Base-by-base conservation (phyloP, 1,139 yeast genomes). In the Candida sanyaensis region DNA sequence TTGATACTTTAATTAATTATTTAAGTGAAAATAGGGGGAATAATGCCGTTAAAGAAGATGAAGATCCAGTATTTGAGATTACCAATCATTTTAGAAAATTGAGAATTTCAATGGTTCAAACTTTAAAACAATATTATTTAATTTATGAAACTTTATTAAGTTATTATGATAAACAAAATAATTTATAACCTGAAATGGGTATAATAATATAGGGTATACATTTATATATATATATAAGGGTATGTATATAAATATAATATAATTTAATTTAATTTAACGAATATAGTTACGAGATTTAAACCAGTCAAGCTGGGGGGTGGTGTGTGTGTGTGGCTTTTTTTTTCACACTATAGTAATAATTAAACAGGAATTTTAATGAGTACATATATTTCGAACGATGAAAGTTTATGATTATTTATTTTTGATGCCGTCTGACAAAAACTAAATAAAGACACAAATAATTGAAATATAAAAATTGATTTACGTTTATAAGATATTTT, bases 41-140 rank as follows among this genome's bases (percentile, higher is more conserved):
- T 53, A 53, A 4, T 53, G 5, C 36, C 45, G 17, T 36, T 52
- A n/a, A 30, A 26, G 4, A 6, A 2, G 21, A 36, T 4, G 23
- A 55, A 29, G 80, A 78, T 55, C 74, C 80, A 5, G 66, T 75
- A 6, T 77, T 69, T 50, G 63, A 70, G 3, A 73, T 78, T 6
- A 88, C 84, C 28, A 73, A 84, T 58, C 81, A 81, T 49, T 72
- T 88, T 48, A 56, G 80, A 42, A 69, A 67, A 44, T 78, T 73
- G 57, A 55, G 80, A 49, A 65, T 75, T 24, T 67, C 75, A 10
- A 75, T 75, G 80, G 96, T 88, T 5, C 96, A 88, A 62, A 86
- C 83, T 52, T 68, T 88, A 56, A 74, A 89, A 36, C 96, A 88
- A 64, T 88, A 82, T 60, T 77, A 83, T 37, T 74, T 88, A 48